Evolutionary conservation across 148 eudicot species (phyloP).

Genomic region (Heliamphora exappendiculata): DNA sequence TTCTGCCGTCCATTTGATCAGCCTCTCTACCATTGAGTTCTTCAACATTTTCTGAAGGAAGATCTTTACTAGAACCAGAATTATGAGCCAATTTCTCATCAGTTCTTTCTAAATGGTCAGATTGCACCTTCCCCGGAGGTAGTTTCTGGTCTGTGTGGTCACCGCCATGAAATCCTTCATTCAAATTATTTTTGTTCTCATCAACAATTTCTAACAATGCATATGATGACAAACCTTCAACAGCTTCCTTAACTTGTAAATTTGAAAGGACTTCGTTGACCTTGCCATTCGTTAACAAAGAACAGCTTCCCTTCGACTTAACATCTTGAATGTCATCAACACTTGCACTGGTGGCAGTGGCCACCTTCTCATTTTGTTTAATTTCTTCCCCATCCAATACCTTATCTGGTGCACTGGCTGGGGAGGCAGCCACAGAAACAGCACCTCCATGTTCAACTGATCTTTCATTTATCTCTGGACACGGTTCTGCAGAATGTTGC

Average conservation of each 20-base stretch:
- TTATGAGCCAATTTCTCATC: constrained; percentile 15
- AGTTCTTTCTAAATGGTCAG: constrained; percentile 14
- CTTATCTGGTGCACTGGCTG: constrained; percentile 14
- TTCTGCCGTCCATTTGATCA: constrained; percentile 15
- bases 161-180: constrained; percentile 8
- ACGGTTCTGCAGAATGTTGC: constrained; percentile 19
- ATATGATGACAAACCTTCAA: constrained; percentile 10
- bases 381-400: constrained; percentile 20
- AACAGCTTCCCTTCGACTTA: constrained; percentile 11
- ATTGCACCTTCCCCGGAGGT: constrained; percentile 13
- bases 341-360: constrained; percentile 10
- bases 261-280: constrained; percentile 13
- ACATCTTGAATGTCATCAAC: constrained; percentile 17
- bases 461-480: constrained; percentile 15
- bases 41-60: constrained; percentile 13
- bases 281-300: constrained; percentile 17
- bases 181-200: constrained; percentile 10
- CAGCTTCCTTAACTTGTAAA: constrained; percentile 19
- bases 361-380: constrained; percentile 17
- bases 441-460: constrained; percentile 19
- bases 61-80: constrained; percentile 14
- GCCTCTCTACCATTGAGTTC: constrained; percentile 15
- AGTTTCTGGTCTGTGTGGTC: constrained; percentile 16
- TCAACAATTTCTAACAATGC: constrained; percentile 14
- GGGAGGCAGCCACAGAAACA: constrained; percentile 13